Base-by-base conservation (phyloP, 2,329 filamentous ascomycete species). In the Ophiostoma pallidulum region DNA sequence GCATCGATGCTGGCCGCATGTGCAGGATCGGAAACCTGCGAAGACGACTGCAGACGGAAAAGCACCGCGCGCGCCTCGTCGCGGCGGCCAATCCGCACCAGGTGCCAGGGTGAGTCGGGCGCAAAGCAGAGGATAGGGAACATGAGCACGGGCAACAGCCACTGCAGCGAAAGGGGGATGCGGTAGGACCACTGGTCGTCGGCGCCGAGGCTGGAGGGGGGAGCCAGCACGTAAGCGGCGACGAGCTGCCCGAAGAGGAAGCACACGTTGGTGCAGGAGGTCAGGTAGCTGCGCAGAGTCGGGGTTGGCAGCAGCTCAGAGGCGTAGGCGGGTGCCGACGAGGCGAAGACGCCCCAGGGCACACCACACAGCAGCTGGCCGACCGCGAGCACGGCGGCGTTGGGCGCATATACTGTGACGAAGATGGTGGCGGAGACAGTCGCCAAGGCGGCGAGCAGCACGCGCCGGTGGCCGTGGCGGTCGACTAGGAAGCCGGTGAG, bases 401-500 rank as follows among this genome's bases (percentile, higher is more conserved):
- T 64, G 3, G 62, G 58, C 0, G 68, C 66, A 45, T 74, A 74
- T 55, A 74, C 73, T 16, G 64, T 59, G 12, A 73, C 58, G 45
- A 70, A 72, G 31, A 77, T 68, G 49, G 71, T 70, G 18, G 56
- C 57, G 12, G 62, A 59, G 60, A 70, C 54, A 51, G 57, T 35
- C 1, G 62, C 47, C 31, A 77, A 57, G 0, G 68, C 62, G 1
- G 57, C 64, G 8, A 75, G 59, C 50, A 75, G 64, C 1, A 67
- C 68, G 50, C 62, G 60, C n/a, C 65, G 61, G 38, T 70, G 69
- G 0, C 71, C 71, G 29, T 60, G 66, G 4, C 62, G 59, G 31
- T 72, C 64, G 13, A 69, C 65, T 10, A 74, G 54, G 44, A 71
- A 64, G 4, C 74, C 74, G 48, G 70, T 74, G 19, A 72, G 50